Percentiles rank a stretch among this genome's conserved stretches.
Conservation (phyloP, 257 asterid species). For the Penstemon newberryi region DNA sequence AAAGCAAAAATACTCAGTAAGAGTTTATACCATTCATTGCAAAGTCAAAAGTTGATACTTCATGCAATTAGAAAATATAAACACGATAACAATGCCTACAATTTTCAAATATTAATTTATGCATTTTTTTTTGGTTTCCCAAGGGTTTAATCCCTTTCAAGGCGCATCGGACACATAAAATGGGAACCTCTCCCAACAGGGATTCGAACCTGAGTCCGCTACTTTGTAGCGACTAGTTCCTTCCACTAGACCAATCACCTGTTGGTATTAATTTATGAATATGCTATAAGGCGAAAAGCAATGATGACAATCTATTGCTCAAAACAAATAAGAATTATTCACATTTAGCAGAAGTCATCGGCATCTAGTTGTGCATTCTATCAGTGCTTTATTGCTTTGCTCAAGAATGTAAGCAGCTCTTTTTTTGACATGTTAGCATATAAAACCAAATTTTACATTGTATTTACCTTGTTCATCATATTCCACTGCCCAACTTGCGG, state of each 20-base stretch:
- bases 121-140: no score
- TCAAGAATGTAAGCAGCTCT: background rate
- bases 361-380: background rate
- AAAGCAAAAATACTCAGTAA: conserved; percentile 19
- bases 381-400: background rate
- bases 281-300: no score
- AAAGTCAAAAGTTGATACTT: background rate
- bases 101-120: no score
- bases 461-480: conserved; percentile 91
- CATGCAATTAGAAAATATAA: no score
- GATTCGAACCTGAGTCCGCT: no score
- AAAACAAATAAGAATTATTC: background rate
- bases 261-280: no score
- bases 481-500: conserved; percentile 99
- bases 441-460: background rate
- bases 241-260: no score
- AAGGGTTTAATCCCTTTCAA: no score
- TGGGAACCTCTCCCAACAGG: no score
- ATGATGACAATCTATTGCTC: background rate
- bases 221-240: no score
- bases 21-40: conserved; percentile 7
- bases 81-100: no score
- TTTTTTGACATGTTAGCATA: background rate
- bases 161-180: no score
- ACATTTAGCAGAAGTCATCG: background rate